Evolutionary conservation across 768 basidiomycete species (phyloP), one percentile per base, ranked within the genome.

Genomic region (Hericium alpestre): DNA sequence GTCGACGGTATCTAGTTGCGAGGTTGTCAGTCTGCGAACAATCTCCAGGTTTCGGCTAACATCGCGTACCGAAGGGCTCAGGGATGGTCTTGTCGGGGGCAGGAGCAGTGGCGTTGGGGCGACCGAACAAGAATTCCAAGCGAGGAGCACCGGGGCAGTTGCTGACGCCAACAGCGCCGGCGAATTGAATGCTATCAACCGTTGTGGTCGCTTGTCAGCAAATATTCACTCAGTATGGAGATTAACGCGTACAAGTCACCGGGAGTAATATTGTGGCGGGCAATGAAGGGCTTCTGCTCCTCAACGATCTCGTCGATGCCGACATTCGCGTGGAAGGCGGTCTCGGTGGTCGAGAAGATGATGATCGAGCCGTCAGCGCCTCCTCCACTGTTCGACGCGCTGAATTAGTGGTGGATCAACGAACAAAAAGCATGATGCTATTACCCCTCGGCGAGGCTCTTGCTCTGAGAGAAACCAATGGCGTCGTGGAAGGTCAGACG

Each of bases 231-330:
- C 32, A 32, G 32, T 32, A 32, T 8, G 32, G 38, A 48, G 12
- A 37, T 54, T 27, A 3, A 67, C 75, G 32, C 32, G 55, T 59
- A 78, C 76, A 80, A 73, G 67, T 80, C 79, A 46, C 75, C 79
- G 39, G 72, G 56, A 13, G 70, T 64, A 50, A 76, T 67, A 58
- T 71, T 68, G 66, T 74, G 66, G 40, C 63, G 67, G 12, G 58
- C 57, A 22, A 73, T 56, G 66, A 77, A 69, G 2, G 71, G 70
- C 25, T 63, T 66, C 53, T 74, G 70, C 43, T 49, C 7, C 9
- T 54, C 27, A 38, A 65, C 61, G 39, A 59, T 65, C 16, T 63
- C 57, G 23, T 60, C 53, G 32, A 43, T 54, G 13, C 65, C 67
- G n/a, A 9, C 55, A 38, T 63, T 63, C 13, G 64, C 65, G 51